A percentile compares a stretch with the other conserved stretches of the same genome.
These are phyloP conservation scores for Naganishia friedmannii DNA, from an alignment of 768 basidiomycete species.

Conservation along the genomic window DNA sequence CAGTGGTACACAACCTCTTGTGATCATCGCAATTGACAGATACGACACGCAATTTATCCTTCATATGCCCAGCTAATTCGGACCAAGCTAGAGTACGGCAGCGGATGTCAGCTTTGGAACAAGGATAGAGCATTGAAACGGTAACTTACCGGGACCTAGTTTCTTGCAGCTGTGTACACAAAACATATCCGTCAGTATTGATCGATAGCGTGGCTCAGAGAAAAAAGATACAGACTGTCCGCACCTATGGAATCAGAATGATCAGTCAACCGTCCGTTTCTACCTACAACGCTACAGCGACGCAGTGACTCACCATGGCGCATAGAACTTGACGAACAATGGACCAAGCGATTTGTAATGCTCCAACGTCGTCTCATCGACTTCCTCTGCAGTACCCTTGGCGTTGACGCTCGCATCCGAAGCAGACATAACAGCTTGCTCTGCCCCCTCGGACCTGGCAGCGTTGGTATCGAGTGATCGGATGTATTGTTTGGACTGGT, in stretches of 20 bases:
- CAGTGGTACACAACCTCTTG: conserved; percentile 62
- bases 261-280: neutral
- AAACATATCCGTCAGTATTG: neutral
- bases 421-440: neutral
- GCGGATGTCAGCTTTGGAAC: neutral
- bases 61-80: conserved; percentile 68
- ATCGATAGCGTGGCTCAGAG: neutral
- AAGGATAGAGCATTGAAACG: neutral
- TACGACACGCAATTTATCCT: conserved; percentile 69
- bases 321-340: conserved; percentile 76
- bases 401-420: neutral
- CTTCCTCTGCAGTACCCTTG: conserved; percentile 38
- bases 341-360: conserved; percentile 55
- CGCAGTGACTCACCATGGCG: conserved; percentile 67
- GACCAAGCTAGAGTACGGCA: conserved; percentile 60
- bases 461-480: conserved; percentile 24
- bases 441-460: neutral
- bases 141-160: conserved; percentile 62
- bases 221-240: conserved; percentile 60
- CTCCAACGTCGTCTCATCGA: conserved; percentile 50
- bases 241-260: conserved; percentile 59
- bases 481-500: conserved; percentile 50
- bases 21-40: conserved; percentile 86
- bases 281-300: neutral
- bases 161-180: conserved; percentile 69